These are phyloP conservation scores for Nematocida ironsii DNA, from an alignment of 371 early-diverging fungal species.

Conservation along the genomic window DNA sequence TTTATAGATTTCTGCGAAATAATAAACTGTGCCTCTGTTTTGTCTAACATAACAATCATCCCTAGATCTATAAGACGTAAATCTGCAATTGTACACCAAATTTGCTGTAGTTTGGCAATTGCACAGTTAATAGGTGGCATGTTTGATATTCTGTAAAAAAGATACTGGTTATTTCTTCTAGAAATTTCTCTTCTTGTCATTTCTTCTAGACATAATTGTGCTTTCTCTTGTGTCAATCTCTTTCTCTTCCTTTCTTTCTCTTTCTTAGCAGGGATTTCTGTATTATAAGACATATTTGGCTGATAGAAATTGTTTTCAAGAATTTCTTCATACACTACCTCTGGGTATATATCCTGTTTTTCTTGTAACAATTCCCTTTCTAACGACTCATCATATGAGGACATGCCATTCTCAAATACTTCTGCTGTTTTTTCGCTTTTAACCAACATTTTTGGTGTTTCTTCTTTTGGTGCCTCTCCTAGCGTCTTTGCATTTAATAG, in stretches of 20 bases:
- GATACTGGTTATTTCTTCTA: not conserved
- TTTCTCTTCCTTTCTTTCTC: not conserved
- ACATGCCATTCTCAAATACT: not conserved
- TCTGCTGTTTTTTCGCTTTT: not conserved
- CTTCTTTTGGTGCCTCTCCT: not conserved
- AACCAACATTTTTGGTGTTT: not conserved
- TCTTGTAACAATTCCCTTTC: too few species aligned
- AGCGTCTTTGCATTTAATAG: not conserved
- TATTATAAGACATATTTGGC: not conserved
- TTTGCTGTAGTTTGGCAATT: not conserved
- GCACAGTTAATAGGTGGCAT: not conserved
- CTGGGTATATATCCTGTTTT: too few species aligned
- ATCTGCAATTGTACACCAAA: not conserved
- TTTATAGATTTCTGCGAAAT: not conserved
- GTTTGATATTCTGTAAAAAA: not conserved
- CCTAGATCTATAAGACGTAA: not conserved
- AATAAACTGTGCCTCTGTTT: slow-evolving; percentile 2
- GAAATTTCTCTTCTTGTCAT: not conserved
- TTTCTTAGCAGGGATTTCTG: not conserved
- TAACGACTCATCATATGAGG: not conserved
- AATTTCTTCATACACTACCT: too few species aligned
- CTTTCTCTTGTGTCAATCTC: not conserved
- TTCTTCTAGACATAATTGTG: not conserved
- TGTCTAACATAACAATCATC: not conserved
- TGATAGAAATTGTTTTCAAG: too few species aligned